A percentile compares a stretch with the other conserved stretches of the same genome.
These are phyloP conservation scores for Clavariopsis aquatica DNA, from an alignment of 495 filamentous ascomycete species.

Conservation along the genomic window DNA sequence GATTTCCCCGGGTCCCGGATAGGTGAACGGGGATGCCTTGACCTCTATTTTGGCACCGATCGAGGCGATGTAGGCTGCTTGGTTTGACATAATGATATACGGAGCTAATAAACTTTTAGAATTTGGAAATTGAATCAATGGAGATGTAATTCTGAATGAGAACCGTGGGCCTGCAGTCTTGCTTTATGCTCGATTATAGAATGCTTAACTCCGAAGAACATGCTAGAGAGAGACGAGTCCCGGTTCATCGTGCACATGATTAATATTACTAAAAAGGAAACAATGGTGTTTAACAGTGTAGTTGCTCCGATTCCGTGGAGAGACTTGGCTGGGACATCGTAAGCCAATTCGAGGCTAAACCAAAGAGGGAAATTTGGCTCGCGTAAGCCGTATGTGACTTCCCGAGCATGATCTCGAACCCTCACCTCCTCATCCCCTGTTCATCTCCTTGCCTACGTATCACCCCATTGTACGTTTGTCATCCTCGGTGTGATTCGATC, in stretches of 20 bases:
- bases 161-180: background rate
- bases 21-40: slow-evolving; percentile 2
- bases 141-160: background rate
- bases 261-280: too few species aligned
- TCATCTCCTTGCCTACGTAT: background rate
- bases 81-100: slow-evolving; percentile 17
- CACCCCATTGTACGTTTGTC: background rate
- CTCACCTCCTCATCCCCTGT: background rate
- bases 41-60: slow-evolving; percentile 5
- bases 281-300: background rate
- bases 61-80: slow-evolving; percentile 13
- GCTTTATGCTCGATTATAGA: background rate
- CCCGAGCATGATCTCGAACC: background rate
- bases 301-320: background rate
- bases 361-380: slow-evolving; percentile 3
- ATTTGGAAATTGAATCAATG: background rate
- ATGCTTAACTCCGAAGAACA: background rate
- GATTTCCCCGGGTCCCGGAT: slow-evolving; percentile 19
- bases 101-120: background rate
- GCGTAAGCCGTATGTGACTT: slow-evolving; percentile 5
- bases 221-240: background rate
- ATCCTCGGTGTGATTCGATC: background rate
- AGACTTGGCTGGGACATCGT: background rate
- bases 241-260: too few species aligned
- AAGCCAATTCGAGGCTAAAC: background rate